These are phyloP conservation scores for Talinum fruticosum DNA, from an alignment of 148 eudicot genomes.

Conservation along the genomic window DNA sequence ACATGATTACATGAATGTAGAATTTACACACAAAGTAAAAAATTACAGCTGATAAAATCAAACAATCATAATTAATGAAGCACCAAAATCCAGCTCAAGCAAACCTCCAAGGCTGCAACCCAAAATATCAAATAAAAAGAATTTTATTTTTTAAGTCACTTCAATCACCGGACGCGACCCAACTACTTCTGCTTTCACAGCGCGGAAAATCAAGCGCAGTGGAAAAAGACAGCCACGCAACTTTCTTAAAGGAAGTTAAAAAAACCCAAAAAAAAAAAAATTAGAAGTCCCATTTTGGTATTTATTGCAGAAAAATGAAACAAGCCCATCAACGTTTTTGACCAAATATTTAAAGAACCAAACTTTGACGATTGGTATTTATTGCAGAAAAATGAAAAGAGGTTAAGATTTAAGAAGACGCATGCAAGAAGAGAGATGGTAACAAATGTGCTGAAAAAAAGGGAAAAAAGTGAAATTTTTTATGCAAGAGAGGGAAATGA, in stretches of 20 bases:
- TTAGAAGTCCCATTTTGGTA: neutral
- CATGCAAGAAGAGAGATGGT: constrained; percentile 13
- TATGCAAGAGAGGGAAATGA: constrained; percentile 9
- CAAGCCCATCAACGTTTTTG: neutral
- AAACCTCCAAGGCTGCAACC: constrained; percentile 6
- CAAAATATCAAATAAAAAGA: neutral
- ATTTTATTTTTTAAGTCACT: constrained; percentile 1
- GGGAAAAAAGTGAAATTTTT: neutral
- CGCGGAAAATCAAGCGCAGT: neutral
- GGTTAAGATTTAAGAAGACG: neutral
- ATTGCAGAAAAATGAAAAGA: neutral
- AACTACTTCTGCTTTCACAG: neutral
- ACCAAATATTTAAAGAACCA: constrained; percentile 9
- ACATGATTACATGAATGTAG: neutral
- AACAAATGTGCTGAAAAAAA: neutral
- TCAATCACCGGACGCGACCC: neutral
- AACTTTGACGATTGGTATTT: neutral
- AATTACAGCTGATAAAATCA: neutral
- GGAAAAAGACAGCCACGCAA: neutral
- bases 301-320: neutral
- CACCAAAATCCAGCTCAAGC: constrained; percentile 11
- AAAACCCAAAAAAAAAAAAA: neutral
- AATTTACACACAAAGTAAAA: neutral
- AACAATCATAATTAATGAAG: neutral
- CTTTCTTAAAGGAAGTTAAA: too few species aligned